A percentile compares a stretch with the other conserved stretches of the same genome.
Evolutionary conservation across 164 flowering plant species (phyloP).

Genomic region (Euptelea pleiosperma): DNA sequence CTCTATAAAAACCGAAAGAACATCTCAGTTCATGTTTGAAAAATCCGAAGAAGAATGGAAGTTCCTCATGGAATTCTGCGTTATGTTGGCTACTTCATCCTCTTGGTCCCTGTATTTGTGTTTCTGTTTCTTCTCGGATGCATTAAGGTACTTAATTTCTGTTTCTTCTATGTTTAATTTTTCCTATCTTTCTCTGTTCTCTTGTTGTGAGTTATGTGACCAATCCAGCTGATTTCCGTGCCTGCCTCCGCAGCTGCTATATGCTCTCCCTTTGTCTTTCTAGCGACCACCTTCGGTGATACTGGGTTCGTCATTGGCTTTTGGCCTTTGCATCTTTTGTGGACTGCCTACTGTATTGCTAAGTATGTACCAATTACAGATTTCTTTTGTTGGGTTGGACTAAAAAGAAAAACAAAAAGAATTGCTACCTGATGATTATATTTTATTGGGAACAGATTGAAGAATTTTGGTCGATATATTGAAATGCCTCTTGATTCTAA

Average conservation of each 20-base stretch:
- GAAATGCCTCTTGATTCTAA: slow-evolving; percentile 20
- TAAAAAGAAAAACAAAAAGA: no score
- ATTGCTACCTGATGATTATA: background rate
- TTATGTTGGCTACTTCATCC: slow-evolving; percentile 12
- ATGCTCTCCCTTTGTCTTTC: slow-evolving; percentile 21
- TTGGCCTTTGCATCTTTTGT: slow-evolving; percentile 21
- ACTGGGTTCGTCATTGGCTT: slow-evolving; percentile 24
- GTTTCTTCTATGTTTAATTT: background rate
- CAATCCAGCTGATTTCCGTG: no score
- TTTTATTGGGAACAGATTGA: slow-evolving; percentile 16
- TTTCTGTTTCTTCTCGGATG: slow-evolving; percentile 25
- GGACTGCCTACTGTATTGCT: slow-evolving; percentile 32
- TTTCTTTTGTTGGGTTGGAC: background rate
- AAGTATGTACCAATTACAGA: slow-evolving; percentile 18
- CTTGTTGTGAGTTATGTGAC: no score
- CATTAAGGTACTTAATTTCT: slow-evolving; percentile 8
- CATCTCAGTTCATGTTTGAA: no score
- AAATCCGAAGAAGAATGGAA: no score
- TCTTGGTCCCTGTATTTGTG: slow-evolving; percentile 17
- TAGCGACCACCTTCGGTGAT: slow-evolving; percentile 20
- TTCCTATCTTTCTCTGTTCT: background rate
- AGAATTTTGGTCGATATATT: slow-evolving; percentile 22
- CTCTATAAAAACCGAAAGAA: no score
- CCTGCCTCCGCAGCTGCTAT: slow-evolving; percentile 16
- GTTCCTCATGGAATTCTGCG: background rate